phyloP scores from a whole-genome alignment of 2,329 filamentous ascomycete genomes.

The Aspergillus eucalypticola region DNA sequence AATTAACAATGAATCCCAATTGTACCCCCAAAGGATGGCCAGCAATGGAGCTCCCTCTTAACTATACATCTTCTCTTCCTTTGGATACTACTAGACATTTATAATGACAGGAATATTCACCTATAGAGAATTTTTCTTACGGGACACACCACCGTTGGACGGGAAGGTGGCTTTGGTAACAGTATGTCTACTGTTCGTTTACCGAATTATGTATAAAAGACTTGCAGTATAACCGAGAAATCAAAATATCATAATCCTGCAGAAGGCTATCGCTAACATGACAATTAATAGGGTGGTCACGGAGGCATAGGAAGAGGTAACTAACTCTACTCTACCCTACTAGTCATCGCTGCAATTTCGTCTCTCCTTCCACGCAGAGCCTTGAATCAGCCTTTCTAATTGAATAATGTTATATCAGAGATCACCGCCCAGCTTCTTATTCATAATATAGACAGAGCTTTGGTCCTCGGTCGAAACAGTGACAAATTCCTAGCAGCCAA shows the following conservation, averaged over 20 bases:
- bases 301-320: not conserved
- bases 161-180: not conserved
- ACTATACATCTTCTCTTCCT: not conserved
- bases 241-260: not conserved
- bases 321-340: not conserved
- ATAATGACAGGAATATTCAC: constrained; percentile 31
- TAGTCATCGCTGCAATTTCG: not conserved
- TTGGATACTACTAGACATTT: not conserved
- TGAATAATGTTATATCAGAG: constrained; percentile 22
- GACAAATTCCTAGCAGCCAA: constrained; percentile 25
- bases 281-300: not conserved
- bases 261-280: not conserved
- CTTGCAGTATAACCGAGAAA: not conserved
- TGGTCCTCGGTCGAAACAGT: constrained; percentile 30
- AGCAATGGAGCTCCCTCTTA: not conserved
- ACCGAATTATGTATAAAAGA: not conserved
- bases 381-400: not conserved
- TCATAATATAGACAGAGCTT: constrained; percentile 31
- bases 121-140: constrained; percentile 25
- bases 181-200: not conserved
- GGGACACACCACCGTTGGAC: not conserved
- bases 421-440: constrained; percentile 31
- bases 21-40: not conserved
- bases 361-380: not conserved
- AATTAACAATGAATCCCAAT: no score